These are phyloP conservation scores for Stephania yunnanensis DNA, from an alignment of 164 flowering plant genomes.

Conservation along the genomic window DNA sequence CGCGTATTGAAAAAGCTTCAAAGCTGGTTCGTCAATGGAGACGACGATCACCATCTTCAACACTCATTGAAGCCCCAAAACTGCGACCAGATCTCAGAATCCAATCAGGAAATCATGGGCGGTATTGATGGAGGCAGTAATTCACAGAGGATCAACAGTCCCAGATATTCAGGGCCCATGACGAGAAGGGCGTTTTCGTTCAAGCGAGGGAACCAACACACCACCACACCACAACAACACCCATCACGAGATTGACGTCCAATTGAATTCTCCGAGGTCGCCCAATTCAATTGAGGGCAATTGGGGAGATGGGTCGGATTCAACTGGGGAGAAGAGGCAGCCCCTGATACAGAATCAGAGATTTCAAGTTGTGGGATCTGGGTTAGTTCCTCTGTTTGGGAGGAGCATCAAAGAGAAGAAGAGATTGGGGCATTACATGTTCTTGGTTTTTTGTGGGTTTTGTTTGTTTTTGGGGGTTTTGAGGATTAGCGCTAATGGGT, in stretches of 20 bases:
- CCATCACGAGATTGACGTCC: slow-evolving; percentile 72
- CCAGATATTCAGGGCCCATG: slow-evolving; percentile 77
- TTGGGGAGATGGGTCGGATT: slow-evolving; percentile 35
- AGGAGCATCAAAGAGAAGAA: slow-evolving; percentile 45
- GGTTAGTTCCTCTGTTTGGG: slow-evolving; percentile 8
- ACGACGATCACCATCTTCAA: neutral
- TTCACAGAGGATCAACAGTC: slow-evolving; percentile 71
- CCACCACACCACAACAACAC: slow-evolving; percentile 7
- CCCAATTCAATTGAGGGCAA: slow-evolving; percentile 22
- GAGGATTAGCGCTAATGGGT: slow-evolving; percentile 75
- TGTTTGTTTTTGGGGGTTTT: slow-evolving; percentile 75
- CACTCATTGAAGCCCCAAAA: neutral
- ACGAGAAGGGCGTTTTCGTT: slow-evolving; percentile 81
- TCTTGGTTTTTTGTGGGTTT: slow-evolving; percentile 74
- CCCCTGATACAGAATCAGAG: slow-evolving; percentile 28
- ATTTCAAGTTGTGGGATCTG: slow-evolving; percentile 13
- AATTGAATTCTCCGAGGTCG: slow-evolving; percentile 69
- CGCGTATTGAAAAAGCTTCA: neutral
- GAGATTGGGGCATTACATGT: slow-evolving; percentile 80
- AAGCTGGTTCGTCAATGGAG: slow-evolving; percentile 13
- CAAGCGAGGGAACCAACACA: slow-evolving; percentile 36
- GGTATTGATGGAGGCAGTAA: slow-evolving; percentile 25
- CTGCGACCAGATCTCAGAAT: neutral
- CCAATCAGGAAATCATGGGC: slow-evolving; percentile 21
- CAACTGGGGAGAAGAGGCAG: slow-evolving; percentile 31